phyloP scores from a whole-genome alignment of 176 grass and related monocot genomes.

The Oryza officinalis region DNA sequence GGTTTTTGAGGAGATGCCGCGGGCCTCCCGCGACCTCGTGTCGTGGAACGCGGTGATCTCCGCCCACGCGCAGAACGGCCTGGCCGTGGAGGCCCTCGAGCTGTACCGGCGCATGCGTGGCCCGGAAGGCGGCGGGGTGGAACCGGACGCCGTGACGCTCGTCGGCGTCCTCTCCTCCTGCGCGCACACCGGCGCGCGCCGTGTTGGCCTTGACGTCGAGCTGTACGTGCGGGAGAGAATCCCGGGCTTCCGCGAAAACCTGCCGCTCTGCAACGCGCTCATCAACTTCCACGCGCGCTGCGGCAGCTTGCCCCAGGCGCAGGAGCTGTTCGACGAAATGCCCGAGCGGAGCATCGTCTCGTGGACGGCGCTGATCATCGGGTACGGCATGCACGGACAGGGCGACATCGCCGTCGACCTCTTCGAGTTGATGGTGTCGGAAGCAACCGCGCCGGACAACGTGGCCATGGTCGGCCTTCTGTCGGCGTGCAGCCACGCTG shows the following conservation, averaged over 20 bases:
- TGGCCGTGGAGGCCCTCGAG: conserved; percentile 49
- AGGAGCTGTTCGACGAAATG: conserved; percentile 61
- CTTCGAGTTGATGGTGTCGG: conserved; percentile 50
- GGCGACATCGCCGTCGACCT: conserved; percentile 45
- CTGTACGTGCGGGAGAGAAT: conserved; percentile 27
- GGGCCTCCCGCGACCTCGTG: conserved; percentile 47
- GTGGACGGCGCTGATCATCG: conserved; percentile 64
- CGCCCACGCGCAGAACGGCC: conserved; percentile 59
- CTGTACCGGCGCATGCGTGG: conserved; percentile 52
- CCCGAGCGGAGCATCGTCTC: conserved; percentile 57
- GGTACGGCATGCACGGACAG: conserved; percentile 66
- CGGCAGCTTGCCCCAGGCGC: conserved; percentile 42
- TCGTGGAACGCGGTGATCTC: conserved; percentile 74
- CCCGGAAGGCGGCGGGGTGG: conserved; percentile 17
- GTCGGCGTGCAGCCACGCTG: conserved; percentile 67
- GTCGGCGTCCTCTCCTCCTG: conserved; percentile 65
- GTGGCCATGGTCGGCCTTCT: conserved; percentile 57
- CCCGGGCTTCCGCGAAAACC: conserved; percentile 40
- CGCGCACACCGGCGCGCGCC: conserved; percentile 49
- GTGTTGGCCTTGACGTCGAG: conserved; percentile 45
- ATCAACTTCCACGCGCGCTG: conserved; percentile 68
- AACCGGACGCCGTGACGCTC: conserved; percentile 63
- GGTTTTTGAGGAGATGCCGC: conserved; percentile 47
- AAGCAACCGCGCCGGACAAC: conserved; percentile 50
- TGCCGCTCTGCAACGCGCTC: conserved; percentile 63